These are phyloP conservation scores for Apiosordaria backusii DNA, from an alignment of 495 filamentous ascomycete species.

Conservation along the genomic window DNA sequence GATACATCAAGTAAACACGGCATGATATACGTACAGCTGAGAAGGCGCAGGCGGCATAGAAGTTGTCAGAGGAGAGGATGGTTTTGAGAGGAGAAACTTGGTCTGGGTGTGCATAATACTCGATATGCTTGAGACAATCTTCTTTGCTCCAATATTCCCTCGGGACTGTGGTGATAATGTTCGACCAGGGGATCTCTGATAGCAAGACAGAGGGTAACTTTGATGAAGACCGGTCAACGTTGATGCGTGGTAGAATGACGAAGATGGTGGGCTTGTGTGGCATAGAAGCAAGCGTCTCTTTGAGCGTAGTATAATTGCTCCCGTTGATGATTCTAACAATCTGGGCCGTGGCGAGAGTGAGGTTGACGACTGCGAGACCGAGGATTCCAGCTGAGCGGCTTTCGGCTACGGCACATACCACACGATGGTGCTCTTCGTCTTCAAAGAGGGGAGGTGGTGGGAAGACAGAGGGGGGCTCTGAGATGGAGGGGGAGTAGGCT, in stretches of 20 bases:
- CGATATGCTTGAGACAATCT: constrained; percentile 71
- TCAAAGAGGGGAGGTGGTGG: not conserved
- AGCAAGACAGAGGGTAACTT: constrained; percentile 59
- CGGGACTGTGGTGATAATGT: constrained; percentile 60
- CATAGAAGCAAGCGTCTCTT: constrained; percentile 60
- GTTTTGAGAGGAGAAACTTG: constrained; percentile 69
- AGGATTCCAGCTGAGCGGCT: constrained; percentile 76
- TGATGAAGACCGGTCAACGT: constrained; percentile 60
- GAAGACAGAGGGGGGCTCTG: not conserved
- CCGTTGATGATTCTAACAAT: constrained; percentile 65
- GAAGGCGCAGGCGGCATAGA: constrained; percentile 86
- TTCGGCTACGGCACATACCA: constrained; percentile 90
- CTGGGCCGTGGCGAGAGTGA: constrained; percentile 68
- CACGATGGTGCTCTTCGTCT: constrained; percentile 37
- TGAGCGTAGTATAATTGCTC: constrained; percentile 63
- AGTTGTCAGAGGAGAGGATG: constrained; percentile 69
- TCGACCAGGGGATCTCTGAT: constrained; percentile 56
- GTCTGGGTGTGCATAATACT: constrained; percentile 69
- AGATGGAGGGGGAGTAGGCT: not conserved
- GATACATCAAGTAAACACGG: constrained; percentile 18
- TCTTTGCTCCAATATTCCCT: constrained; percentile 88
- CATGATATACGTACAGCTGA: constrained; percentile 62
- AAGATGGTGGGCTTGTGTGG: constrained; percentile 36
- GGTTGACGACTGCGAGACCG: constrained; percentile 83
- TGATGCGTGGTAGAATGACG: not conserved